phyloP scores from a whole-genome alignment of 108 stramenopile species.

The Fragilariopsis cylindrus region DNA sequence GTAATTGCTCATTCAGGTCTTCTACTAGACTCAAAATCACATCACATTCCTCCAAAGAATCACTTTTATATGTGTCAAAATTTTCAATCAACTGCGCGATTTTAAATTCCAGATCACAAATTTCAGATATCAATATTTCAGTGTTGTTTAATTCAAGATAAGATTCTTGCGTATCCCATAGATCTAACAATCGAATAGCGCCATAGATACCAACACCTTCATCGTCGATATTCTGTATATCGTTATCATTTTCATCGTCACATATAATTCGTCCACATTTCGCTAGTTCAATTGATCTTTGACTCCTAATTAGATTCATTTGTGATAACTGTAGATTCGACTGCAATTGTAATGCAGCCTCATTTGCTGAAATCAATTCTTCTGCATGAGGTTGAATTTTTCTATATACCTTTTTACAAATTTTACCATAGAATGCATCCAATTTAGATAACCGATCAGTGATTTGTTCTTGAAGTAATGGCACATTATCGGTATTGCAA shows the following conservation, averaged over 20 bases:
- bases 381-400: constrained; percentile 40
- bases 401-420: constrained; percentile 26
- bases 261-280: constrained; percentile 14
- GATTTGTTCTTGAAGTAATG: constrained; percentile 42
- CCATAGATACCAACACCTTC: constrained; percentile 35
- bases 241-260: not conserved
- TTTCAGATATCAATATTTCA: constrained; percentile 12
- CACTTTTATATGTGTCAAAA: constrained; percentile 16
- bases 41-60: constrained; percentile 20
- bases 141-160: constrained; percentile 25
- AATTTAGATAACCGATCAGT: constrained; percentile 36
- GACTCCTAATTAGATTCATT: constrained; percentile 35
- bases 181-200: constrained; percentile 18
- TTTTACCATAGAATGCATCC: constrained; percentile 30
- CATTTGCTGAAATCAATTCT: constrained; percentile 34
- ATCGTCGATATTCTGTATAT: not conserved
- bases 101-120: constrained; percentile 26
- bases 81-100: constrained; percentile 23
- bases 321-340: constrained; percentile 39
- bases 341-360: constrained; percentile 29
- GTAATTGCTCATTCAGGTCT: not conserved
- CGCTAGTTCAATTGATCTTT: constrained; percentile 16
- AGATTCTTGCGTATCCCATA: constrained; percentile 25
- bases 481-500: constrained; percentile 19
- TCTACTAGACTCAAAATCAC: constrained; percentile 10